phyloP scores from a whole-genome alignment of 1,139 yeast genomes.

The Magnusiomyces tetraspermus region DNA sequence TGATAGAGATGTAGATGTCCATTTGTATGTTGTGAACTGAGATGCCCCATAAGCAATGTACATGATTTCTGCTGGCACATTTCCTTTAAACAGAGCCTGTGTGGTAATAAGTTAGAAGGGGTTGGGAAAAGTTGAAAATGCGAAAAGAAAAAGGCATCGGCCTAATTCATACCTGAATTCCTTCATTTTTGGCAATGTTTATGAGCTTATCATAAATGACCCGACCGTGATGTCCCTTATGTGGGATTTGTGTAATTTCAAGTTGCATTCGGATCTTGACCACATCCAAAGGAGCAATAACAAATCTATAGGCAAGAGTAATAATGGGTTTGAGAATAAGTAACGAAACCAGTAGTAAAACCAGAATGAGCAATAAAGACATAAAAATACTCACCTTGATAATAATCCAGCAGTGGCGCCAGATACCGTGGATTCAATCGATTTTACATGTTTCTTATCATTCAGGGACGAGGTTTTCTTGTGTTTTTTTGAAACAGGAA shows the following conservation, averaged over 20 bases:
- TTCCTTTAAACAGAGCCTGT: conserved; percentile 82
- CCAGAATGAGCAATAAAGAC: background rate
- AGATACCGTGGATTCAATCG: conserved; percentile 41
- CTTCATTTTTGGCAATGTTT: conserved; percentile 42
- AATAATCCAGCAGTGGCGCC: conserved; percentile 66
- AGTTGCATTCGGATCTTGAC: conserved; percentile 79
- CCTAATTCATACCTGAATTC: conserved; percentile 27
- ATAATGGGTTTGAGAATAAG: no score
- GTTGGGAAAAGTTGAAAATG: background rate
- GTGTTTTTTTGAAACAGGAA: background rate
- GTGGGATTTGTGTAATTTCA: conserved; percentile 23
- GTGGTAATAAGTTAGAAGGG: background rate
- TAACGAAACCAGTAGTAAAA: background rate
- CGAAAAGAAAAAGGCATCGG: background rate
- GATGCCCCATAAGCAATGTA: conserved; percentile 77
- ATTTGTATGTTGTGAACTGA: conserved; percentile 68
- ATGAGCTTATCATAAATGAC: conserved; percentile 28
- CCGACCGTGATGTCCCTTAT: conserved; percentile 7
- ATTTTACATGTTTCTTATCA: background rate
- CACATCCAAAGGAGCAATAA: conserved; percentile 86
- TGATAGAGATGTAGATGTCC: conserved; percentile 40
- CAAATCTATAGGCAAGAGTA: conserved; percentile 24
- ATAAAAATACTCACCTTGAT: conserved; percentile 27
- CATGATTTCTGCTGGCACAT: conserved; percentile 81
- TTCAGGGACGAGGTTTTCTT: background rate